Evolutionary conservation across 192 early-diverging fungal species (phyloP).

Genomic region (Coemansia sp.): DNA sequence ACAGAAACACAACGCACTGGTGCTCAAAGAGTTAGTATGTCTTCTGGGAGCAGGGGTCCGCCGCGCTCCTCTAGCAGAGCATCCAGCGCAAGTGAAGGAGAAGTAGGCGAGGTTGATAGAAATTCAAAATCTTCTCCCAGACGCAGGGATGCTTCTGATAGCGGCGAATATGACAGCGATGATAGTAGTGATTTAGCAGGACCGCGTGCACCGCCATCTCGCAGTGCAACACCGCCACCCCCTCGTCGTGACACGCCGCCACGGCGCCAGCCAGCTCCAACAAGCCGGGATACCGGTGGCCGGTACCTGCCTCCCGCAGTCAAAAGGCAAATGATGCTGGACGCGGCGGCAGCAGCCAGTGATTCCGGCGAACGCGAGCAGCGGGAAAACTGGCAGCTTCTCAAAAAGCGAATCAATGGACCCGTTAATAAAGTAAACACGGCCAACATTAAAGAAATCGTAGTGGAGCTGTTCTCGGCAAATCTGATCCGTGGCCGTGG

Average conservation of each 20-base stretch:
- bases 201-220: neutral
- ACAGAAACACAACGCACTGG: too few species aligned
- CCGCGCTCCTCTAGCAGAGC: neutral
- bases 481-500: constrained; percentile 92
- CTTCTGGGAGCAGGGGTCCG: neutral
- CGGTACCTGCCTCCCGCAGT: constrained; percentile 81
- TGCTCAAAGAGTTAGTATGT: neutral
- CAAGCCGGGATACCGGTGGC: constrained; percentile 6
- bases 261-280: neutral
- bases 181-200: neutral
- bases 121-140: too few species aligned
- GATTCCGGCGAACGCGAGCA: constrained; percentile 47
- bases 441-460: constrained; percentile 84
- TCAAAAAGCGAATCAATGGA: constrained; percentile 94
- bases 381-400: constrained; percentile 88
- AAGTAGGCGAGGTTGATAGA: too few species aligned
- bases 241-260: neutral
- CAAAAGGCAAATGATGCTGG: constrained; percentile 74
- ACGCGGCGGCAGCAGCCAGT: constrained; percentile 17
- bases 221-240: neutral
- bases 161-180: neutral
- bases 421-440: constrained; percentile 93
- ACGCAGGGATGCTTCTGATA: too few species aligned
- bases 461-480: constrained; percentile 84
- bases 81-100: too few species aligned